These are phyloP conservation scores for Solanum virginianum DNA, from an alignment of 257 asterid species.

Conservation along the genomic window DNA sequence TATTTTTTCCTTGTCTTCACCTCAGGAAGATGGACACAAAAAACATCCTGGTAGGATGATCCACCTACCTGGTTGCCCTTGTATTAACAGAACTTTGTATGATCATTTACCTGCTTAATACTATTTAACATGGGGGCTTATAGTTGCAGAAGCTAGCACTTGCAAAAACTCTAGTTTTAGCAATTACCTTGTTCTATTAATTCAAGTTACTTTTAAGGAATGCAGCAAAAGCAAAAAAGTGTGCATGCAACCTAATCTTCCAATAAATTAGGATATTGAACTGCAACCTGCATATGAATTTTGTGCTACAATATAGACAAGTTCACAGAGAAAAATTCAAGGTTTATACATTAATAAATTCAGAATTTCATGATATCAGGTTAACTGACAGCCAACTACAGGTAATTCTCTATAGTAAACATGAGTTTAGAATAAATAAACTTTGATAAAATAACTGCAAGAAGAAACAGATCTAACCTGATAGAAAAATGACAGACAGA, in stretches of 20 bases:
- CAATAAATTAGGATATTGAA: background rate
- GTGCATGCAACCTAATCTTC: background rate
- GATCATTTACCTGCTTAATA: background rate
- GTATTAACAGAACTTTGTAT: background rate
- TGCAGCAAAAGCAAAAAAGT: background rate
- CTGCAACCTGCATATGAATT: background rate
- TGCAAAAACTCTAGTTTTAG: background rate
- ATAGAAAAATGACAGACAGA: conserved; percentile 87
- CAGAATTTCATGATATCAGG: background rate
- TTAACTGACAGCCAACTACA: background rate
- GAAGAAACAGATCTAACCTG: conserved; percentile 31
- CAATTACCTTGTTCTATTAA: background rate
- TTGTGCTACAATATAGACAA: background rate
- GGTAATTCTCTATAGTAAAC: background rate
- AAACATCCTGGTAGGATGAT: background rate
- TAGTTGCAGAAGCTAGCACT: background rate
- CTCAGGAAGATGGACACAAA: background rate
- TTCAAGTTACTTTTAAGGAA: background rate
- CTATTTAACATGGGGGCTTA: background rate
- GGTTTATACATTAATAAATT: background rate
- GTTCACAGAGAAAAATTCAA: background rate
- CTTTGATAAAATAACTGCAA: background rate
- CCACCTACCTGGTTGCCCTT: background rate
- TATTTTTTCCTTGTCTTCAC: background rate
- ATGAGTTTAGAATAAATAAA: background rate